Percentiles rank a stretch among this genome's conserved stretches.
These are phyloP conservation scores for Teratosphaeria nubilosa DNA, from an alignment of 2,329 filamentous ascomycete genomes.

Conservation along the genomic window DNA sequence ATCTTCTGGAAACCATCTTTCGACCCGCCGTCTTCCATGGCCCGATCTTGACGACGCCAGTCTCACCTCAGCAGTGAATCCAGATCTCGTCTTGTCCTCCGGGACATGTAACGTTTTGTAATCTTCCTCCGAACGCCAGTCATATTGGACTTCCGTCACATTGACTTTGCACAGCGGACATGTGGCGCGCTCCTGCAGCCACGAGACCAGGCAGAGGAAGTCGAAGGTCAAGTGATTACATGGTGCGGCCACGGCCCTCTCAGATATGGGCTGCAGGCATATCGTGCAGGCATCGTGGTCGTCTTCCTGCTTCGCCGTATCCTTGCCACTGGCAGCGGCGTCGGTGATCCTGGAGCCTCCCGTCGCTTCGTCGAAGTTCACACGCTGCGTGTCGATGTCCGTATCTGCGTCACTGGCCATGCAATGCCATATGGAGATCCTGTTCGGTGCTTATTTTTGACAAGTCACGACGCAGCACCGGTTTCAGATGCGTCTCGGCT, in stretches of 20 bases:
- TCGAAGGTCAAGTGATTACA: constrained; percentile 78
- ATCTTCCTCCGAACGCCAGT: constrained; percentile 42
- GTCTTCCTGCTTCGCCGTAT: constrained; percentile 5
- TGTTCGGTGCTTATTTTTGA: not conserved
- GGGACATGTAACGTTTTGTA: constrained; percentile 51
- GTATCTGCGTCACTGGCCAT: constrained; percentile 4
- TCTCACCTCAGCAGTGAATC: not conserved
- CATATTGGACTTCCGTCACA: constrained; percentile 54
- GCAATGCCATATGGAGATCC: not conserved
- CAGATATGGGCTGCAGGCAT: constrained; percentile 67
- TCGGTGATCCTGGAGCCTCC: constrained; percentile 19
- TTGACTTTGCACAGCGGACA: constrained; percentile 66
- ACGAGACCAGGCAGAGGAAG: constrained; percentile 72
- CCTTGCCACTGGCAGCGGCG: constrained; percentile 9
- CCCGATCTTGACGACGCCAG: not conserved
- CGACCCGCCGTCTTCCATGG: not conserved
- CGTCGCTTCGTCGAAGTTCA: constrained; percentile 11
- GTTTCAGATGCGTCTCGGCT: not conserved
- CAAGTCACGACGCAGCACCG: not conserved
- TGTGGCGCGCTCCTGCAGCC: constrained; percentile 60
- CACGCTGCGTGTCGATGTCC: constrained; percentile 3
- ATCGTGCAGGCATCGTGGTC: constrained; percentile 61
- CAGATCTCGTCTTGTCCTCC: not conserved
- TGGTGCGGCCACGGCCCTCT: constrained; percentile 60
- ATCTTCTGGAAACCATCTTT: constrained; percentile 1